These are phyloP conservation scores for Eimeria praecox DNA, from an alignment of 169 alveolate genomes.

Conservation along the genomic window DNA sequence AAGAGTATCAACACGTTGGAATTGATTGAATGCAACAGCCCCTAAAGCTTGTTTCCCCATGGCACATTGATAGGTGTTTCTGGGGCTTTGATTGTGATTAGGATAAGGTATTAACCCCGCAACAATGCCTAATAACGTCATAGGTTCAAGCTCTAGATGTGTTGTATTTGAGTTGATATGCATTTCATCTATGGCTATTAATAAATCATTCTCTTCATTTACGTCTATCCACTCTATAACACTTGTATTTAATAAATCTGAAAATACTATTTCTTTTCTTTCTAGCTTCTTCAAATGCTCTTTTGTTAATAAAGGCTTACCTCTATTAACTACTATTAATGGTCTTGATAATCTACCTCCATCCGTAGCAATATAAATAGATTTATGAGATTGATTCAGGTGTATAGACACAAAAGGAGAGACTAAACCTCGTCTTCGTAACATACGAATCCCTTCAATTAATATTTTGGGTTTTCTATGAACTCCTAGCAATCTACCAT, in stretches of 20 bases:
- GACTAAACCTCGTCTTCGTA: conserved; percentile 97
- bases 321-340: conserved; percentile 97
- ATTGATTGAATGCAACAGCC: conserved; percentile 97
- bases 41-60: conserved; percentile 99
- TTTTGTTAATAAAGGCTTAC: conserved; percentile 89
- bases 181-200: conserved; percentile 96
- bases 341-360: conserved; percentile 99
- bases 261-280: conserved; percentile 92
- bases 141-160: conserved; percentile 99
- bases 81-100: conserved; percentile 99
- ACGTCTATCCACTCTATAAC: conserved; percentile 99
- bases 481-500: conserved; percentile 97
- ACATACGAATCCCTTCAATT: conserved; percentile 93
- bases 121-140: conserved; percentile 98
- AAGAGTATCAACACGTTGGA: conserved; percentile 79
- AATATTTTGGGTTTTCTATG: conserved; percentile 94
- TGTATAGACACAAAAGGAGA: conserved; percentile 98
- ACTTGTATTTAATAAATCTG: conserved; percentile 93
- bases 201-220: conserved; percentile 98
- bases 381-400: conserved; percentile 94
- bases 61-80: conserved; percentile 99
- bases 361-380: conserved; percentile 98
- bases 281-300: conserved; percentile 87
- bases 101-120: conserved; percentile 99
- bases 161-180: conserved; percentile 96